Base-by-base conservation (phyloP, 23 red algal genomes). In the Pyropia haitanensis region DNA sequence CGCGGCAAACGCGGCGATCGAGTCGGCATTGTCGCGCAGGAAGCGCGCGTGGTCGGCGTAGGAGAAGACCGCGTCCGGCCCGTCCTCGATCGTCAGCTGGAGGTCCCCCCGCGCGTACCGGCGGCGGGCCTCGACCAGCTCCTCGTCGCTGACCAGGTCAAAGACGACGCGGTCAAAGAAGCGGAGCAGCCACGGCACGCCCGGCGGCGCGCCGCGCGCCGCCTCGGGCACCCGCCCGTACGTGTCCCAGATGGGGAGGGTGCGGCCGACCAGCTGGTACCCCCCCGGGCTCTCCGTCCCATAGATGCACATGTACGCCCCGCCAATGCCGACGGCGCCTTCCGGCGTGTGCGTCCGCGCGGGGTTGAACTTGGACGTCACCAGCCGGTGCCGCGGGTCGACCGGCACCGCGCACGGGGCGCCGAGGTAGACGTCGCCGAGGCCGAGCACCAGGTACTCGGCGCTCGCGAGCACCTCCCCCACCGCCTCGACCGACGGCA, bases 361-460 rank as follows among this genome's bases (percentile, higher is more conserved):
- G 16, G 81, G 81, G 51, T 87, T 87, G 18, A 76, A 87, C 44
- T 87, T 87, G 13, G 81, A 87, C 26, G 81, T 87, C 23, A 87
- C 71, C 22, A 87, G 63, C 23, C 81, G 60, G 27, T 87, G 81
- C 2, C 70, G 57, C 13, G 70, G 70, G 56, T 87, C 70, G 26
- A 87, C 64, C 17, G 81, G 81, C 21, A 87, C 81, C 5, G 81
- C 81, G 76, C 68, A 76, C 27, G 81, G 81, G 9, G 81, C 81
- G 31, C 81, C 70, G 12, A 87, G 70, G 53, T 87, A 87, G 2
- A 87, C 81, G 62, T 87, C 81, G 1, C 81, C 81, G 18, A 87
- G 62, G n/a, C 81, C 81, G n/a, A 87, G 63, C n/a, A 87, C 81
- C 70, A 87, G 44, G 53, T 87, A 87, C 39, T 87, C 57, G 44